Conservation (phyloP, 352 stramenopile genomes). For the Globisporangium cederbergense region DNA sequence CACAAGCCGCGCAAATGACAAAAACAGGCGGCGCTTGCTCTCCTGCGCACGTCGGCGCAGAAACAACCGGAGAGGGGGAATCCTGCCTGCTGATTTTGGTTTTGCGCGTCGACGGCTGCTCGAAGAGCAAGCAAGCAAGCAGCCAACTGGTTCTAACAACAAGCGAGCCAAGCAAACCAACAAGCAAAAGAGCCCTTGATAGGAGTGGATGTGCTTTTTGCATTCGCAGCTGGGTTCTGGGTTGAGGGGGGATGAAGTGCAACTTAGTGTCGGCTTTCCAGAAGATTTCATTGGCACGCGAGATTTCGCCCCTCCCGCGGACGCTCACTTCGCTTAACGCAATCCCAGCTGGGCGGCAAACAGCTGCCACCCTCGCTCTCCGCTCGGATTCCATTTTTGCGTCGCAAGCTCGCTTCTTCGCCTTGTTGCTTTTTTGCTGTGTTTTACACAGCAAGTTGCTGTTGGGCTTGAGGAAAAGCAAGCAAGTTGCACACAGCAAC, state of each 20-base stretch:
- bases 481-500: not conserved
- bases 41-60: not conserved
- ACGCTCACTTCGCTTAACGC: conserved; percentile 3
- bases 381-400: conserved; percentile 4
- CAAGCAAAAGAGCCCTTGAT: conserved; percentile 9
- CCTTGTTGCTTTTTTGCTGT: not conserved
- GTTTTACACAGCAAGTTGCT: too few relatives aligned
- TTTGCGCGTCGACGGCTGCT: not conserved
- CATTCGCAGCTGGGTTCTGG: conserved; percentile 9
- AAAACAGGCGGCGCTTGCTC: conserved; percentile 5
- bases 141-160: not conserved
- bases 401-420: not conserved
- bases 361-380: conserved; percentile 12
- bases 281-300: too few relatives aligned
- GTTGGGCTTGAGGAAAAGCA: not conserved
- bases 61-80: conserved; percentile 8
- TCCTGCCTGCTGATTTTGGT: conserved; percentile 4
- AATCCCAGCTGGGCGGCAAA: conserved; percentile 9
- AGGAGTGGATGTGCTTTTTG: conserved; percentile 6
- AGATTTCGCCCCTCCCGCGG: not conserved
- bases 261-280: not conserved
- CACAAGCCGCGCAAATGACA: conserved; percentile 5
- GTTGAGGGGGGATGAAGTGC: conserved; percentile 3
- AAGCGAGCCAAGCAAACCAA: not conserved
- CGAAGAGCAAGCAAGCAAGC: not conserved